Conservation (phyloP, 1,284 basidiomycete species). For the Sanghuangporus sanghuang region DNA sequence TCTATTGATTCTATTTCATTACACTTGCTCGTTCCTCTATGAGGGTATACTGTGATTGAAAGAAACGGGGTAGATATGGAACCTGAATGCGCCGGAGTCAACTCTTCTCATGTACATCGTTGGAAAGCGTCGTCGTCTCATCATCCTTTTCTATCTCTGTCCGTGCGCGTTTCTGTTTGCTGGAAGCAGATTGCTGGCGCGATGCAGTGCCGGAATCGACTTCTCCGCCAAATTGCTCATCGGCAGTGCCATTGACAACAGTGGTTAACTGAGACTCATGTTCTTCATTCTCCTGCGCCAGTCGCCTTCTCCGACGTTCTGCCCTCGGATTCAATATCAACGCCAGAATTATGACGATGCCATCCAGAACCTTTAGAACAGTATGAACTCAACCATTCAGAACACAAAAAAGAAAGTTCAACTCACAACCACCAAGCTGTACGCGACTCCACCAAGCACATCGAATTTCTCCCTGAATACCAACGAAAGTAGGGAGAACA, state of each 20-base stretch:
- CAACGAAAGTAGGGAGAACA: conserved; percentile 69
- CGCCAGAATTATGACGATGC: conserved; percentile 50
- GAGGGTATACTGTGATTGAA: not conserved
- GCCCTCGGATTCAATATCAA: conserved; percentile 57
- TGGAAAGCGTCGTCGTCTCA: not conserved
- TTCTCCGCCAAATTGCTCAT: not conserved
- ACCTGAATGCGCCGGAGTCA: not conserved
- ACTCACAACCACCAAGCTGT: conserved; percentile 53
- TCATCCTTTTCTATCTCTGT: not conserved
- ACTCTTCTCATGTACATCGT: not conserved
- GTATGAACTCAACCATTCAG: not conserved
- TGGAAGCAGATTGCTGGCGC: not conserved
- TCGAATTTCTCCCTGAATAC: conserved; percentile 67
- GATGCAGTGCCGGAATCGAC: no score
- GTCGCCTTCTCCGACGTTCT: conserved; percentile 26
- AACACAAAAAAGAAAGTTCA: not conserved
- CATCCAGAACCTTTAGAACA: conserved; percentile 48
- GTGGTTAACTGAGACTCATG: not conserved
- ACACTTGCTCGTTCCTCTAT: not conserved
- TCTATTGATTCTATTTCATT: not conserved
- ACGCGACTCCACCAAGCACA: conserved; percentile 59
- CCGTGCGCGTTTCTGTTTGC: not conserved
- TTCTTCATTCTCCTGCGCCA: not conserved
- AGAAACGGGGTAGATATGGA: not conserved
- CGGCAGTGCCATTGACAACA: conserved; percentile 19